Evolutionary conservation across 2,329 filamentous ascomycete genomes (phyloP).

Genomic region (Aspergillus persii): DNA sequence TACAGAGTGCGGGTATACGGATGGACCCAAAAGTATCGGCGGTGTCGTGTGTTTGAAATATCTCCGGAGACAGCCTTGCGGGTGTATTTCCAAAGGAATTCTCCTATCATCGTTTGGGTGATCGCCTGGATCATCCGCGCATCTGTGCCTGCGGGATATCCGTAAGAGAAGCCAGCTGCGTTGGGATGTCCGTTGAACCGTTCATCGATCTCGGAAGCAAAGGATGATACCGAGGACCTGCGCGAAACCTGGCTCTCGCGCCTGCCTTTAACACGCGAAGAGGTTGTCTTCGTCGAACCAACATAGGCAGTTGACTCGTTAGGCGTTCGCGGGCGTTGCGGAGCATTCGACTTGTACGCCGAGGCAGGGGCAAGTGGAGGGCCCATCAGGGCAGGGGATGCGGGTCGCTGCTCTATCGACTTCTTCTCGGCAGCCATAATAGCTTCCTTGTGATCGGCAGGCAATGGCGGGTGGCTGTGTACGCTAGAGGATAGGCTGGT

Average conservation of each 20-base stretch:
- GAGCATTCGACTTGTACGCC: slow-evolving; percentile 55
- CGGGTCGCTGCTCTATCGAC: slow-evolving; percentile 47
- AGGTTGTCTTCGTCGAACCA: slow-evolving; percentile 48
- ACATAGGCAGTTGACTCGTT: slow-evolving; percentile 49
- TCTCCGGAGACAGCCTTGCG: slow-evolving; percentile 86
- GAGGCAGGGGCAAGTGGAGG: slow-evolving; percentile 83
- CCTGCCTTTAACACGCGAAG: slow-evolving; percentile 57
- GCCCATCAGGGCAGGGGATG: slow-evolving; percentile 63
- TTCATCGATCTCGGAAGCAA: slow-evolving; percentile 87
- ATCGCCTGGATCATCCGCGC: slow-evolving; percentile 99
- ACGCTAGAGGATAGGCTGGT: slow-evolving; percentile 60
- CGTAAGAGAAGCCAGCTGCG: slow-evolving; percentile 50
- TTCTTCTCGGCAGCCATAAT: slow-evolving; percentile 75
- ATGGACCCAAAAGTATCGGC: slow-evolving; percentile 98
- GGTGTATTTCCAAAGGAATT: slow-evolving; percentile 99
- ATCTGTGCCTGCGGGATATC: slow-evolving; percentile 73
- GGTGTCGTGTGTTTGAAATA: slow-evolving; percentile 84
- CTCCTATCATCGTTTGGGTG: slow-evolving; percentile 98
- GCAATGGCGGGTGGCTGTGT: slow-evolving; percentile 67
- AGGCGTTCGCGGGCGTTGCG: slow-evolving; percentile 61
- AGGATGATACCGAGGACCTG: slow-evolving; percentile 89
- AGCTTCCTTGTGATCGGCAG: slow-evolving; percentile 75
- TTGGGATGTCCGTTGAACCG: slow-evolving; percentile 74
- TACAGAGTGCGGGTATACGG: slow-evolving; percentile 95
- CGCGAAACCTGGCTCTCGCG: slow-evolving; percentile 53